Base-by-base conservation (phyloP, 1,139 yeast species). In the Meyerozyma elateridarum region DNA sequence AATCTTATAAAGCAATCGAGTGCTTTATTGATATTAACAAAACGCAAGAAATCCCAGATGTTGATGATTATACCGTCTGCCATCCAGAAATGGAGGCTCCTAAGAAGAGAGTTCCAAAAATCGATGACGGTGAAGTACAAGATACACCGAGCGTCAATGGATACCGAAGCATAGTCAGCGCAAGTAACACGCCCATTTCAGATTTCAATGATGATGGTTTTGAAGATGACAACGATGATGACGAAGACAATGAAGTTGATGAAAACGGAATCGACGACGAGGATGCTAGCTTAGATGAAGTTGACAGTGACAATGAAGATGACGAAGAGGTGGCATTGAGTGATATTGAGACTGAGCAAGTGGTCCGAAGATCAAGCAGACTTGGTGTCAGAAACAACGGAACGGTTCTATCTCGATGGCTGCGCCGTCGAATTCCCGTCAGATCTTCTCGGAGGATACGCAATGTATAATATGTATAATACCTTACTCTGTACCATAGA, bases 1-100 rank as follows among this genome's bases (percentile, higher is more conserved):
- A 76, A 41, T 71, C 78, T 0, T 45, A 42, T 21, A 61, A 57
- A 33, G 73, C 67, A 36, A 58, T 68, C 15, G 69, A 63, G 30
- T 39, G 51, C 22, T 49, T 65, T 34, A 67, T 59, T 28, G 68
- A 59, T 15, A 25, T 17, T 4, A 12, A 16, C 8, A 11, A 15
- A 16, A 19, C 20, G 9, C 18, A 24, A 20, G 20, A 54, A 66
- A 26, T 34, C n/a, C 42, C 36, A 2, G 35, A 35, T 20, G 30
- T 52, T 4, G 52, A 48, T 9, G 45, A 59, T 30, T 63, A 51
- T 37, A 30, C 49, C 6, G 40, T 51, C 2, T 64, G 70, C 33
- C 48, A 49, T 36, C 69, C 69, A 8, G 69, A 64, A 1, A 42
- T 48, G 24, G 37, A 39, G 28, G 39, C 32, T 16, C 43, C 49